Evolutionary conservation across 345 rosid species (phyloP), one percentile per base, ranked within the genome.

Genomic region (Barbarea vulgaris): DNA sequence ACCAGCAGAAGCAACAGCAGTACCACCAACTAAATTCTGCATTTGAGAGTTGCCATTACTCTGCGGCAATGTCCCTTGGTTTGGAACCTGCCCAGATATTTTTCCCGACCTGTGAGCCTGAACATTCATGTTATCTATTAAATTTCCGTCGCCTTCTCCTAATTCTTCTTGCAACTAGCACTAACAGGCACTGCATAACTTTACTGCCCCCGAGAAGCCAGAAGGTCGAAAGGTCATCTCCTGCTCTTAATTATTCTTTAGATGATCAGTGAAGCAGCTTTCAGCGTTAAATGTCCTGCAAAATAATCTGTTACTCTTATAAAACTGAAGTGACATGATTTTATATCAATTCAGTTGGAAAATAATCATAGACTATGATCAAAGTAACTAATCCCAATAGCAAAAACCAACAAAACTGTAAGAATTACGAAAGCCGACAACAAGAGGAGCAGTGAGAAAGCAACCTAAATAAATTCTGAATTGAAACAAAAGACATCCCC

Each of bases 1-100:
- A 61, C 7, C 60, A 27, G 63, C 19, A 31, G 72, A 64, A 61
- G 78, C 60, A 72, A 48, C 67, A 31, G 63, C 70, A 74, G 28
- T 36, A 59, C 71, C 81, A 76, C 77, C 83, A 48, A 79, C 90
- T 59, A 85, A 54, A 77, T 81, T 82, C 79, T 88, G 93, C 89
- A 88, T 61, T 80, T 85, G 90, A 53, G 85, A 25, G 73, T 83
- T 87, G 63, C 89, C 91, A 81, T 90, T 88, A 62, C 80, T 91
- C 78, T 88, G 93, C 62, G 89, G 73, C 61, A 79, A 47, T 9
- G 81, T 80, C 52, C 81, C 86, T 76, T 89, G 89, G 76, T 78
- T 88, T 61, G 88, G 81, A 67, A 87, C 93, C 86, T 87, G 89
- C 54, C 92, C 88, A 0, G 88, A 73, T 33, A 80, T 70, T 50